Evolutionary conservation across 768 basidiomycete genomes (phyloP), one percentile per base, ranked within the genome.

Genomic region (Suillus decipiens): DNA sequence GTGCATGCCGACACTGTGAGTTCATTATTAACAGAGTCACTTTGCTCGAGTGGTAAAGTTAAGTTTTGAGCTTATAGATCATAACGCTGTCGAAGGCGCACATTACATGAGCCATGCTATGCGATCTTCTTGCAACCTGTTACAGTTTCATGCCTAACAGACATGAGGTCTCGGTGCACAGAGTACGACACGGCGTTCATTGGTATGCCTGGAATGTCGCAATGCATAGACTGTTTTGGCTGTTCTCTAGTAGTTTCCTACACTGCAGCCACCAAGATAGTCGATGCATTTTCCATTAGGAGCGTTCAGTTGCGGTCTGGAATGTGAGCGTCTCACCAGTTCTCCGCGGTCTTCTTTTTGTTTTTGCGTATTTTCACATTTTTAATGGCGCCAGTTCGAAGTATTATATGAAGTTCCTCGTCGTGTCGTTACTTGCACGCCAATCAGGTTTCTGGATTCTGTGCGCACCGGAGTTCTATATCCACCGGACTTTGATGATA

Each of bases 11-110:
- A 59, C 55, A 55, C 48, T 60, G 37, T 45, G 53, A 55, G 63
- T 75, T 63, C 73, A 73, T 69, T 67, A 28, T 22, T 17, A 43
- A 47, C 34, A 66, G 47, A 53, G 51, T 53, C 51, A 57, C 56
- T 51, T 12, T 28, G 28, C 5, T 57, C 37, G 19, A 19, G 31
- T 41, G 56, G 17, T 39, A 57, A 57, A 57, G 56, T 57, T 57
- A 57, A 28, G 56, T 57, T 57, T 37, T 19, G 39, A 14, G 11
- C 24, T 17, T 41, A 57, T 57, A 57, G 56, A 57, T 57, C 56
- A 57, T 57, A 31, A 12, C 41, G 56, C 39, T 57, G 56, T 57
- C 56, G 39, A 41, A 57, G 56, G 56, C 17, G 56, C 56, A 12
- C 19, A 41, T 19, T 57, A 31, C 56, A 57, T 39, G 56, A 57